Base-by-base conservation (phyloP, 2,329 filamentous ascomycete genomes). In the Fusarium sp. region DNA sequence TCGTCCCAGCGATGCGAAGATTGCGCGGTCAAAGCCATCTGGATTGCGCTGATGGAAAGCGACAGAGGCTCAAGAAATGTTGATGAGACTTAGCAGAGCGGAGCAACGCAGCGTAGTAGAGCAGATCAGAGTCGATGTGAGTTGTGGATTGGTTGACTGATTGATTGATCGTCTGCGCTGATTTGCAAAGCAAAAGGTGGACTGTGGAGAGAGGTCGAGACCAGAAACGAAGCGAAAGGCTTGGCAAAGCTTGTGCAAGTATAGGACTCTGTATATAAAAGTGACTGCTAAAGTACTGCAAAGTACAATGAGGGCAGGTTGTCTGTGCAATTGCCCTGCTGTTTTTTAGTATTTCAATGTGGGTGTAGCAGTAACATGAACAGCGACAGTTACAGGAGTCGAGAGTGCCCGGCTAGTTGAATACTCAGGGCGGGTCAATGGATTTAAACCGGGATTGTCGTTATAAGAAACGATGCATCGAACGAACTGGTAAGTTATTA, bases 1-100 rank as follows among this genome's bases (percentile, higher is more conserved):
- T 81, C 82, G 69, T 88, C 83, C 77, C 75, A 79, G 57, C 69
- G 50, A 34, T 45, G 68, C 56, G 69, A 65, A 31, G 69, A 61
- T 55, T 63, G 66, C 56, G 57, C 54, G 38, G 44, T 44, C 37
- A 63, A 70, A 49, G 71, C 67, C 78, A 79, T 23, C 23, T 23
- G 23, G 23, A 23, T 80, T 70, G 67, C 71, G 41, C 52, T 26
- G 20, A 18, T n/a, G 37, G 46, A 51, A 18, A 60, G 20, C 4
- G 15, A 37, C 6, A 46, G 23, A 26, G 6, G 34, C 6, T 23
- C 18, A 46, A 31, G 45, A 18, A 18, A 33, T 31, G 6, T 37
- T 62, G 58, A 34, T 36, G 58, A 16, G 45, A 45, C 11, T 18
- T 10, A 45, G 42, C 42, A 42, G 28, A 31, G 26, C 41, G 42